Conservation (phyloP, 2,329 filamentous ascomycete species). For the Epichloe hybrida region DNA sequence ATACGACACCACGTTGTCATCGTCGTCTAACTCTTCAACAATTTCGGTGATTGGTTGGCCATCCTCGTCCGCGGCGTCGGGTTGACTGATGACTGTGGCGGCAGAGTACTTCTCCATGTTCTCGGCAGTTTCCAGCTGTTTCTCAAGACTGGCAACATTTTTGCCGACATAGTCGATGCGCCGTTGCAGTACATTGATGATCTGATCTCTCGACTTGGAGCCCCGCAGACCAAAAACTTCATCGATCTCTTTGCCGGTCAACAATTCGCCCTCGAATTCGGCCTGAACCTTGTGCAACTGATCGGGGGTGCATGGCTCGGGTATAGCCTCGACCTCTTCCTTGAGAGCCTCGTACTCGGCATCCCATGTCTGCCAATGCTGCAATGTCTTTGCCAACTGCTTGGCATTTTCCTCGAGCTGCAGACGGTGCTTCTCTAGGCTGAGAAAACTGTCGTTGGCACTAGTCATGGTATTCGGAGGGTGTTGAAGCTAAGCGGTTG, state of each 20-base stretch:
- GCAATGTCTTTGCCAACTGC: slow-evolving; percentile 59
- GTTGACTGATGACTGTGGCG: slow-evolving; percentile 44
- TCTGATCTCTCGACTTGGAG: slow-evolving; percentile 22
- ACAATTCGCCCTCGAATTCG: slow-evolving; percentile 47
- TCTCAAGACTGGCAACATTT: slow-evolving; percentile 63
- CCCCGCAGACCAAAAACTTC: slow-evolving; percentile 27
- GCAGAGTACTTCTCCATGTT: slow-evolving; percentile 46
- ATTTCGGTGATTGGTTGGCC: slow-evolving; percentile 79
- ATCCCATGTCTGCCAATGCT: slow-evolving; percentile 84
- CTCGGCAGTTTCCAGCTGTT: slow-evolving; percentile 56
- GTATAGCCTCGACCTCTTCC: slow-evolving; percentile 56
- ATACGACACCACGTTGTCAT: slow-evolving; percentile 68
- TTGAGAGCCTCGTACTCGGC: slow-evolving; percentile 82
- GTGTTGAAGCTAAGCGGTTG: neutral
- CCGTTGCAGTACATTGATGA: slow-evolving; percentile 50
- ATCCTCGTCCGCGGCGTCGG: slow-evolving; percentile 51
- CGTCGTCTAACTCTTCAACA: slow-evolving; percentile 79
- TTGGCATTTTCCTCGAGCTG: slow-evolving; percentile 61
- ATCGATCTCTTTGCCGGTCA: slow-evolving; percentile 43
- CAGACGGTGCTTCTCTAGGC: slow-evolving; percentile 61
- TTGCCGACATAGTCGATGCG: slow-evolving; percentile 81
- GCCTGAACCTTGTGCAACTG: slow-evolving; percentile 45
- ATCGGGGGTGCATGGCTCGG: slow-evolving; percentile 28
- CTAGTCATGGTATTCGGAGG: slow-evolving; percentile 21
- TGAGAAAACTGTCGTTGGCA: slow-evolving; percentile 40